Conservation (phyloP, 2,329 filamentous ascomycete genomes). For the Leptographium lundbergii region DNA sequence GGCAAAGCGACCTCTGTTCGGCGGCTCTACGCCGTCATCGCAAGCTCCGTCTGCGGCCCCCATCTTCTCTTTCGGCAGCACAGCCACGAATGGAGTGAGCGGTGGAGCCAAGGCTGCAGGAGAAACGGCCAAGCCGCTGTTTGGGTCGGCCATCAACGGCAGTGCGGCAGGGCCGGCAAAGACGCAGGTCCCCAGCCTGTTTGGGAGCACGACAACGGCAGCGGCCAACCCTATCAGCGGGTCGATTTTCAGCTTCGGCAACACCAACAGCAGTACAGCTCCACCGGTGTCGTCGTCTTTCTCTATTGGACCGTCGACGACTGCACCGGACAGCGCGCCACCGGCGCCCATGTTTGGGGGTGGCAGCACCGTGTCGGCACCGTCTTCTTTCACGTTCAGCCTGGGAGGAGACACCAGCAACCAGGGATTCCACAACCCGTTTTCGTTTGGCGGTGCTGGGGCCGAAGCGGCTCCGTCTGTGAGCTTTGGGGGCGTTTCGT, state of each 20-base stretch:
- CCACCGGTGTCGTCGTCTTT: background rate
- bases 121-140: background rate
- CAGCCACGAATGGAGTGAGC: conserved; percentile 4
- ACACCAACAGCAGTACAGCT: background rate
- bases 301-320: conserved; percentile 4
- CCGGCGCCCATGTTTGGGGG: conserved; percentile 7
- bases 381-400: conserved; percentile 27
- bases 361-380: conserved; percentile 6
- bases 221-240: background rate
- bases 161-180: conserved; percentile 1
- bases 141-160: conserved; percentile 3
- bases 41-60: conserved; percentile 1
- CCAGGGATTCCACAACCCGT: conserved; percentile 26
- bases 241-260: conserved; percentile 9
- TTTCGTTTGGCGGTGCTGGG: conserved; percentile 18
- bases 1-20: conserved; percentile 17
- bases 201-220: conserved; percentile 4
- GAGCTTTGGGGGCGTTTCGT: conserved; percentile 23
- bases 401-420: conserved; percentile 17
- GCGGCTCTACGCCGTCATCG: conserved; percentile 3
- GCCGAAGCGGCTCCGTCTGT: conserved; percentile 18
- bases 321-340: background rate
- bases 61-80: conserved; percentile 7
- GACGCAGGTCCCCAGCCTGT: background rate
- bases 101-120: background rate